Evolutionary conservation across 192 early-diverging fungal genomes (phyloP), one percentile per base, ranked within the genome.

Genomic region (Backusella luteola): DNA sequence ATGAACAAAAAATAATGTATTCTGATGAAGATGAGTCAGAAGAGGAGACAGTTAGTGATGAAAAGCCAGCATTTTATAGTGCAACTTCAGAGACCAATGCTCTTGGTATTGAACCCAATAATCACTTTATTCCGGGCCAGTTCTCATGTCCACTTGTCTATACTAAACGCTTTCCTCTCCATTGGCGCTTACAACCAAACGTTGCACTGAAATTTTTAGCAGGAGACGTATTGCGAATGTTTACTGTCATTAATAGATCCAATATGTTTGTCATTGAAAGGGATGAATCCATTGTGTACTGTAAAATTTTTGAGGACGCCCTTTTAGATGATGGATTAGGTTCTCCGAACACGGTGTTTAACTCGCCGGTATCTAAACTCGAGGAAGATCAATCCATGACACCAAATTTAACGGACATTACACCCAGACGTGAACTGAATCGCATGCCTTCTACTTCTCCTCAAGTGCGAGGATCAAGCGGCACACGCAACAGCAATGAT

Each of bases 61-160:
- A 83, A 4, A 34, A 56, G n/a, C 15, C n/a, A 36, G 11, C n/a
- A 36, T 41, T 19, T 39, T 36, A 23, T 17, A 6, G 68, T 12
- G 11, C 11, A 69, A 9, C 34, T 19, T n/a, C 34, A 29, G n/a
- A 42, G 2, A 38, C 35, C 19, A 41, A 23, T 69, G n/a, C 21
- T 26, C 56, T 63, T 63, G 56, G 56, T 12, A 63, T 63, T 12
- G 56, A 63, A 29, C 34, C 35, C 1, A 14, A 38, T 15, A 41
- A 26, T 66, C 78, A 80, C 5, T 88, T 88, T 67, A 76, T 74
- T 17, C 84, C 83, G 17, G 92, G 90, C 1, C 88, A 91, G 67
- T 93, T 94, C 82, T 87, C 91, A 21, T 95, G 94, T 67, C 89
- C 89, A 4, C 46, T 89, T 6, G 87, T 94, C 11, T 93, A 88